These are phyloP conservation scores for Phyllosticta citriasiana DNA, from an alignment of 2,329 filamentous ascomycete genomes.

Conservation along the genomic window DNA sequence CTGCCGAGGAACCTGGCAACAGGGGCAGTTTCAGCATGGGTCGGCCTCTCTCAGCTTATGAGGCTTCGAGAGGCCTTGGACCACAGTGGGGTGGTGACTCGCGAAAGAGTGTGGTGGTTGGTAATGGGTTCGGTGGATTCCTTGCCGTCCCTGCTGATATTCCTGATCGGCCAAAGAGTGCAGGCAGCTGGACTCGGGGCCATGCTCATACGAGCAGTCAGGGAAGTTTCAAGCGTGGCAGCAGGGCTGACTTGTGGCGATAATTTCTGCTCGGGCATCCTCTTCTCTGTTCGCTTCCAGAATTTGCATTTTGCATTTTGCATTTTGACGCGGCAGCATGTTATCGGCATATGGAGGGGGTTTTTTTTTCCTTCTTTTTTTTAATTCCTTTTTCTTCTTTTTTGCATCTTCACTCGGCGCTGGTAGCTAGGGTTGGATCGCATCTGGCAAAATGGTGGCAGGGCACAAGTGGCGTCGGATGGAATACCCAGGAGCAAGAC, in stretches of 20 bases:
- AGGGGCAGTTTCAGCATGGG: slow-evolving; percentile 30
- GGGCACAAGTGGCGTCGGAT: slow-evolving; percentile 7
- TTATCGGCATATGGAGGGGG: not conserved
- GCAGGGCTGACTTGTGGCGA: slow-evolving; percentile 10
- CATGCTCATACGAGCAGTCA: not conserved
- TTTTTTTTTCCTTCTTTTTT: not conserved
- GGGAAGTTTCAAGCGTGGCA: slow-evolving; percentile 1
- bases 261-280: not conserved
- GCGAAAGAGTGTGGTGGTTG: slow-evolving; percentile 53
- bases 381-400: slow-evolving; percentile 4
- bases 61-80: slow-evolving; percentile 37
- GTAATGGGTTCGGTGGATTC: slow-evolving; percentile 58
- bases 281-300: not conserved
- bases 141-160: slow-evolving; percentile 46
- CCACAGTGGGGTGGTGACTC: slow-evolving; percentile 51
- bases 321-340: not conserved
- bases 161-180: slow-evolving; percentile 25
- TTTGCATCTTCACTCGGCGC: slow-evolving; percentile 7
- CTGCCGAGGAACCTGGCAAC: slow-evolving; percentile 33
- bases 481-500: slow-evolving; percentile 10
- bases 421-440: slow-evolving; percentile 9
- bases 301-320: not conserved
- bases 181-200: slow-evolving; percentile 16
- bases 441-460: slow-evolving; percentile 1
- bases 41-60: slow-evolving; percentile 36